Conservation (phyloP, 352 stramenopile species). For the Phytophthora nicotianae region DNA sequence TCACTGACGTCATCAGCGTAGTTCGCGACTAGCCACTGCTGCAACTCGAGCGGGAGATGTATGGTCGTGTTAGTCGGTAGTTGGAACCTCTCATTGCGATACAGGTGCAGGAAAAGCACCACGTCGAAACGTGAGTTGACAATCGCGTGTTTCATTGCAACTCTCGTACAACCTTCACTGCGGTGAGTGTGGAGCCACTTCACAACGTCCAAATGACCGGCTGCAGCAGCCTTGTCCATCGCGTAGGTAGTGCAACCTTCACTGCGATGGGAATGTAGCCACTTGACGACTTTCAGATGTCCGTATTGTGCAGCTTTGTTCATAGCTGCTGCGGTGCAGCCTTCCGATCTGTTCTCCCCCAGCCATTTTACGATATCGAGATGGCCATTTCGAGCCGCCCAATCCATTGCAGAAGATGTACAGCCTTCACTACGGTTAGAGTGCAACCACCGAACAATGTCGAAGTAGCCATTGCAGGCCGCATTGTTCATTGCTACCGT, state of each 20-base stretch:
- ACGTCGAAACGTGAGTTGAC: slow-evolving; percentile 16
- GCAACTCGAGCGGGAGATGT: slow-evolving; percentile 7
- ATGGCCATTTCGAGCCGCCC: slow-evolving; percentile 17
- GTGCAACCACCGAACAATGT: slow-evolving; percentile 26
- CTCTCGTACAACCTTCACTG: slow-evolving; percentile 10
- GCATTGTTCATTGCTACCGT: slow-evolving; percentile 17
- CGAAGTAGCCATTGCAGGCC: slow-evolving; percentile 11
- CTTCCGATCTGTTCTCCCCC: background rate
- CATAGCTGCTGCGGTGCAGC: slow-evolving; percentile 9
- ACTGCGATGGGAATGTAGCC: slow-evolving; percentile 13
- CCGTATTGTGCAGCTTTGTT: slow-evolving; percentile 16
- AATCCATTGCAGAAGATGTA: slow-evolving; percentile 11
- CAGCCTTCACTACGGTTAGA: slow-evolving; percentile 20
- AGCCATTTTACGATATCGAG: slow-evolving; percentile 4
- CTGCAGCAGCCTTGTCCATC: slow-evolving; percentile 20
- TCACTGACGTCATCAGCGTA: slow-evolving; percentile 5
- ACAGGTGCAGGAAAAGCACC: slow-evolving; percentile 19
- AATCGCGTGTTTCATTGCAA: slow-evolving; percentile 12
- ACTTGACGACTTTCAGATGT: slow-evolving; percentile 19
- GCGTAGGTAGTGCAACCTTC: slow-evolving; percentile 12
- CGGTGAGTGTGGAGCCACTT: slow-evolving; percentile 21
- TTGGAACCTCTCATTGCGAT: slow-evolving; percentile 8
- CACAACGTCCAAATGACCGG: slow-evolving; percentile 16
- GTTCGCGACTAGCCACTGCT: slow-evolving; percentile 16
- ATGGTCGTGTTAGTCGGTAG: slow-evolving; percentile 3